Base-by-base conservation (phyloP, 192 early-diverging fungal genomes). In the Backusella sp. region DNA sequence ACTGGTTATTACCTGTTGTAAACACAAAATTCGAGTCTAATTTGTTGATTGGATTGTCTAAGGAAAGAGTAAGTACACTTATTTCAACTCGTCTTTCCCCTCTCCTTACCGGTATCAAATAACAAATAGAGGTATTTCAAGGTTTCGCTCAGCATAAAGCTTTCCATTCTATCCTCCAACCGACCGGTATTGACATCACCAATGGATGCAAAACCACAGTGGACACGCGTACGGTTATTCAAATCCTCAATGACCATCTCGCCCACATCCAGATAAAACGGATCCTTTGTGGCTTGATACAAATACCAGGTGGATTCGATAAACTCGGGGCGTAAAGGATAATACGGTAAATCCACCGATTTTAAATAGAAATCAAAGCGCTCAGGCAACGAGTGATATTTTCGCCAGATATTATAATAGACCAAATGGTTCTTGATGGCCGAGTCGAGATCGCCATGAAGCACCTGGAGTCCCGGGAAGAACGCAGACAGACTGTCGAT, bases 81-180 rank as follows among this genome's bases (percentile, higher is more conserved):
- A 67, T n/a, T 49, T 49, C 19, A 19, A 49, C 4, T 6, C 1
- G 17, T 4, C 1, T 49, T 17, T 17, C 42, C 14, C 17, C 15
- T 44, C 15, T 44, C 15, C 76, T 84, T 84, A 89, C 92, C 92
- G 56, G 83, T 80, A 72, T 96, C 96, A 88, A 98, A 99, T 32
- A 99, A 87, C n/a, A 99, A 79, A 79, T 92, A 99, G n/a, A 99
- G 86, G 77, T 99, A 99, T 79, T 99, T 99, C 68, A 99, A 86
- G 1, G 97, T 98, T 82, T 99, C 97, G 66, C 93, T 94, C 7
- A 99, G 80, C 23, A 94, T 88, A 84, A 98, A 99, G 74, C 94
- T 96, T 73, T 99, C 97, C 96, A 99, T 97, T 6, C 97, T 83
- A 44, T 94, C 94, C 36, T 96, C 95, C 1, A 90, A 76, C 7